A percentile compares a stretch with the other conserved stretches of the same genome.
Conservation (phyloP, 2,329 filamentous ascomycete species). For the Penicillium sp. region DNA sequence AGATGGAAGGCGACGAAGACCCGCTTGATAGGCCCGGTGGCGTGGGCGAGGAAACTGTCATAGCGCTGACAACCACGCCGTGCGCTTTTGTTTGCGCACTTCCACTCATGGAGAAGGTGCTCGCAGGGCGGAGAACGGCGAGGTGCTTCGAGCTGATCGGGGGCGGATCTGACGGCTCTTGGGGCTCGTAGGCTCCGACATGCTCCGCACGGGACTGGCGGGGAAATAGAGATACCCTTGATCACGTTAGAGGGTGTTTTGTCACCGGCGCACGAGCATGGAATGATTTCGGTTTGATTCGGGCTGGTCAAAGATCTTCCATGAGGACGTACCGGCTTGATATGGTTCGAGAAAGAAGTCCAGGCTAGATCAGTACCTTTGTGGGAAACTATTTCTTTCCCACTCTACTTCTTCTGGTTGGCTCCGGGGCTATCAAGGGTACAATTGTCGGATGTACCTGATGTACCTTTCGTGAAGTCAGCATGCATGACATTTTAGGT, state of each 20-base stretch:
- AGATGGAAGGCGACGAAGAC: constrained; percentile 28
- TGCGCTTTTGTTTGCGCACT: constrained; percentile 7
- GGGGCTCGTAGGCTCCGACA: constrained; percentile 17
- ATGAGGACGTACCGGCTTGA: too few species aligned
- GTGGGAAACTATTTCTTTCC: too few species aligned
- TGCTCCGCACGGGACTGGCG: constrained; percentile 17
- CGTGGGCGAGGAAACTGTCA: constrained; percentile 19
- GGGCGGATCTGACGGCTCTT: not conserved
- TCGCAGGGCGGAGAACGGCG: not conserved
- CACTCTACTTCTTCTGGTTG: too few species aligned
- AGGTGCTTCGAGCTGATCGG: not conserved
- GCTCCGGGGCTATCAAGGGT: too few species aligned
- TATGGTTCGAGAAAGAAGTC: too few species aligned
- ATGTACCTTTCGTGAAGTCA: constrained; percentile 12
- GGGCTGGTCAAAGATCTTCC: too few species aligned
- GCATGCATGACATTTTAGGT: constrained; percentile 21
- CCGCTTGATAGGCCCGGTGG: constrained; percentile 34
- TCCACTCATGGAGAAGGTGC: not conserved
- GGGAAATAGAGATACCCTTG: not conserved
- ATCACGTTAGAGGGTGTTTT: not conserved
- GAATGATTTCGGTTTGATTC: not conserved
- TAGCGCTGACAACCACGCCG: constrained; percentile 9
- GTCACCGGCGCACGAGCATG: not conserved
- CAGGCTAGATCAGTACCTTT: too few species aligned
- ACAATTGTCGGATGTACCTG: not conserved